phyloP scores from a whole-genome alignment of 208 protist genomes.

The Acanthamoeba triangularis region DNA sequence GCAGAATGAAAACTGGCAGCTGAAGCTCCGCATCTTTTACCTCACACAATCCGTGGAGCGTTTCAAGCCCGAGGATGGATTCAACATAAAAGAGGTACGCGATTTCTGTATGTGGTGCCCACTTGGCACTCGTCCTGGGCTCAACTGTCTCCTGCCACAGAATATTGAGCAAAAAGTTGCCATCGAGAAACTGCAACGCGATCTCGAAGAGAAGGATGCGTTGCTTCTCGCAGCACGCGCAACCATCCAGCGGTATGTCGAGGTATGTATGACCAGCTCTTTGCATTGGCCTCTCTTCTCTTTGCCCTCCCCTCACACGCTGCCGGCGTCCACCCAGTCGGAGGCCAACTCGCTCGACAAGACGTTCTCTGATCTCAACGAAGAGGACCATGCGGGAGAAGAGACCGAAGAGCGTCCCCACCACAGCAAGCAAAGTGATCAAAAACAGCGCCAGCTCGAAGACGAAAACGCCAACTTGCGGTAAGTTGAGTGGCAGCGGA shows the following conservation, averaged over 20 bases:
- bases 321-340: background rate
- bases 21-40: slow-evolving; percentile 55
- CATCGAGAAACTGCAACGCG: slow-evolving; percentile 33
- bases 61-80: slow-evolving; percentile 59
- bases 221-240: background rate
- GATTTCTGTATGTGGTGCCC: background rate
- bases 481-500: background rate
- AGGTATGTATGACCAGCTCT: background rate
- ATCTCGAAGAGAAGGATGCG: slow-evolving; percentile 30
- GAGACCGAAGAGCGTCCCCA: background rate
- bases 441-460: background rate
- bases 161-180: slow-evolving; percentile 39
- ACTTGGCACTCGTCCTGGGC: background rate
- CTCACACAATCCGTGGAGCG: slow-evolving; percentile 55
- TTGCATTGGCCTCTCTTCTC: background rate
- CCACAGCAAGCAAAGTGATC: background rate
- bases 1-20: slow-evolving; percentile 62
- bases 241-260: slow-evolving; percentile 35
- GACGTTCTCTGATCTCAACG: slow-evolving; percentile 12
- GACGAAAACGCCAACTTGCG: background rate
- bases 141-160: background rate
- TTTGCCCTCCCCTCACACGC: background rate
- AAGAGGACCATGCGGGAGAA: background rate
- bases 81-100: slow-evolving; percentile 33
- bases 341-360: slow-evolving; percentile 10